Evolutionary conservation across 1,284 basidiomycete species (phyloP), one percentile per base, ranked within the genome.

Genomic region (Ceratobasidium sp.): DNA sequence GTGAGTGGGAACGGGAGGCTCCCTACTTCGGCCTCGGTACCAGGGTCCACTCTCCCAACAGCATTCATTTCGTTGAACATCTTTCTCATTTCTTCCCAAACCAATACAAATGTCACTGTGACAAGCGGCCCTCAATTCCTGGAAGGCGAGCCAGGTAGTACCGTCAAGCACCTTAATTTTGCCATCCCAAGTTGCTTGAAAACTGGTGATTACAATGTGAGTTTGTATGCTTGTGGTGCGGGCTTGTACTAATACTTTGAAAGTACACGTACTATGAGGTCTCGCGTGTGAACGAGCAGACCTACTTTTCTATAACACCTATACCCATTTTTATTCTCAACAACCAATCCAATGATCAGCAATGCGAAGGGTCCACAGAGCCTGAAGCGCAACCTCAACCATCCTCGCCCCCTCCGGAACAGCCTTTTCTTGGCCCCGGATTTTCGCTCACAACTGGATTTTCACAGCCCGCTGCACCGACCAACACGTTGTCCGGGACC

Each of bases 161-260:
- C 82, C 17, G 84, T 86, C 60, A 82, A 83, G 70, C 83, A 85
- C 73, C 73, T 84, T 8, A 78, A 82, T 69, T 84, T 78, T 75
- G 72, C 72, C 3, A 76, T 86, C 25, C 82, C 84, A 0, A 73
- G 74, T 2, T 85, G 84, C 72, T 72, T 85, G 6, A 75, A 78
- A 3, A 70, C 78, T n/a, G 85, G 84, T 32, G 62, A 76, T 22
- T 86, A 86, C 72, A 86, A 86, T 47, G 69, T 73, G 45, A 32
- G 71, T 47, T 20, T 34, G 27, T 53, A 31, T 13, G 15, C 17
- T 32, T 22, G 45, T 45, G 22, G 12, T 12, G 20, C 34, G 17
- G 22, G 20, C 42, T 7, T 7, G 31, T 27, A 35, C 10, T 69
- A 17, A 58, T 27, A 32, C 35, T 13, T 29, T 20, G 13, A 2